Conservation (phyloP, 176 grass and related monocot species). For the Hordeum vulgare region MorexV3_pseudomolecules_assembly NC_058521.1:596684936-596685435, state of each 20-base stretch:
- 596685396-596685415: constrained; percentile 63
- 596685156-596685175: constrained; percentile 76
- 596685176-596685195: constrained; percentile 81
- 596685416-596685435: constrained; percentile 68
- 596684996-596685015: constrained; percentile 69
- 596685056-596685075: constrained; percentile 21
- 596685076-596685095: constrained; percentile 42
- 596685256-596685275: constrained; percentile 70
- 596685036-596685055: constrained; percentile 58
- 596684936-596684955: constrained; percentile 4
- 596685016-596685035: constrained; percentile 84
- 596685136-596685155: constrained; percentile 61
- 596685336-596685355: constrained; percentile 42
- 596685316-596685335: constrained; percentile 51
- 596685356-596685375: constrained; percentile 57
- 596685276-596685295: constrained; percentile 40
- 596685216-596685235: constrained; percentile 58
- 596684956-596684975: constrained; percentile 55
- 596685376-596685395: constrained; percentile 55
- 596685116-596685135: constrained; percentile 40
- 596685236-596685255: constrained; percentile 86
- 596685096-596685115: constrained; percentile 87
- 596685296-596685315: constrained; percentile 41
- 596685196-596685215: constrained; percentile 66
- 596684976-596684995: constrained; percentile 81